Percentiles rank a stretch among this genome's conserved stretches.
Conservation (phyloP, 306 rosid species). For the Prunus mume region DNA sequence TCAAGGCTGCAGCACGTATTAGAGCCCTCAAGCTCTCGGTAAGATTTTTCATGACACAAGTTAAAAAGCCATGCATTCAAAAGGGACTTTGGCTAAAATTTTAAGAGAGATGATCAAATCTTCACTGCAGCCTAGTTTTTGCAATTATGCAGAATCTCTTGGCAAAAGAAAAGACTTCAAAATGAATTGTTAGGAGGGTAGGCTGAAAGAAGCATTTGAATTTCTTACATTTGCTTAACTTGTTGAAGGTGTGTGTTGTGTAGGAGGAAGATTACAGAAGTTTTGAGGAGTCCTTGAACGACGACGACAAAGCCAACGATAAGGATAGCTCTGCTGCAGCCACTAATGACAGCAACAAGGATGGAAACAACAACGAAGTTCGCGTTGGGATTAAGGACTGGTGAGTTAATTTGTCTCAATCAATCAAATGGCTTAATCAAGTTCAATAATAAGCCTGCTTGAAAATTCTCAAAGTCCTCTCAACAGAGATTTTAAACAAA, state of each 20-base stretch:
- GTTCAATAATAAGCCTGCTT: too few species aligned
- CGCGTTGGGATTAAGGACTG: conserved; percentile 84
- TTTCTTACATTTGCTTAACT: background rate
- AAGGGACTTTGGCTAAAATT: background rate
- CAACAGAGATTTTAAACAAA: background rate
- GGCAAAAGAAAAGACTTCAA: too few species aligned
- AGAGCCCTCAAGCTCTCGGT: conserved; percentile 71
- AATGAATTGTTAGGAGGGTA: too few species aligned
- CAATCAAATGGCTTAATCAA: background rate
- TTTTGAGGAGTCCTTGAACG: conserved; percentile 51
- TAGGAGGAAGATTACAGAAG: conserved; percentile 59
- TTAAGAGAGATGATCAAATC: too few species aligned
- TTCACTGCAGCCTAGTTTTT: too few species aligned
- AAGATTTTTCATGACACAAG: background rate
- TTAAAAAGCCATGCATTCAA: too few species aligned
- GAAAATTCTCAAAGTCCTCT: background rate
- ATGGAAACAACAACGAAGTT: conserved; percentile 31
- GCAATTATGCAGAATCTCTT: too few species aligned
- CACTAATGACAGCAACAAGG: conserved; percentile 9
- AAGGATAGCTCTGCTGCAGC: conserved; percentile 11
- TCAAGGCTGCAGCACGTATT: conserved; percentile 68
- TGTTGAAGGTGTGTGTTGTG: conserved; percentile 5
- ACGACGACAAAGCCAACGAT: conserved; percentile 20
- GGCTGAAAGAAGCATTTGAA: background rate
- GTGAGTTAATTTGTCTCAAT: conserved; percentile 38